These are phyloP conservation scores for Senna tora DNA, from an alignment of 306 rosid genomes.

Conservation along the genomic window DNA sequence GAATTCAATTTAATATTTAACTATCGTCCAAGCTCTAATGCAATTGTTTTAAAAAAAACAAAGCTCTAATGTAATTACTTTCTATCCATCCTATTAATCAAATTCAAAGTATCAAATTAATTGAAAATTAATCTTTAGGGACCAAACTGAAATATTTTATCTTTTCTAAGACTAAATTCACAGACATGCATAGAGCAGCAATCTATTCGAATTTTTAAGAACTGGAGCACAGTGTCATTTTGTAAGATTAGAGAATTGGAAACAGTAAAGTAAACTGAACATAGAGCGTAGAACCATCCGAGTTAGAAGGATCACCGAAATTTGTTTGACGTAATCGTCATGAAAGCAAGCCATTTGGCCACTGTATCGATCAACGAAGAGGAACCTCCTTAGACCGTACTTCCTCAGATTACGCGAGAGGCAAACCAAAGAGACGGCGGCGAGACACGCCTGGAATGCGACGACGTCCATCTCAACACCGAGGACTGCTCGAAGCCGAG, in stretches of 20 bases:
- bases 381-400: constrained; percentile 54
- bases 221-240: background rate
- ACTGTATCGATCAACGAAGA: constrained; percentile 48
- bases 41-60: no score
- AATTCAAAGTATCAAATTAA: no score
- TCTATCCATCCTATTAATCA: no score
- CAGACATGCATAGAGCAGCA: no score
- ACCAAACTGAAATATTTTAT: no score
- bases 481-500: constrained; percentile 50
- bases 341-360: constrained; percentile 45
- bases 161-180: no score
- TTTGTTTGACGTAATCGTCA: constrained; percentile 44
- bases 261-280: background rate
- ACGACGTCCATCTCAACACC: constrained; percentile 48
- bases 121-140: no score
- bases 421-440: constrained; percentile 61
- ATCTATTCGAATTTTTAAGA: constrained; percentile 12
- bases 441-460: constrained; percentile 57
- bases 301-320: constrained; percentile 39
- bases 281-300: background rate
- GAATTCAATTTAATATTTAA: no score
- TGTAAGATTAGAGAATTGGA: background rate
- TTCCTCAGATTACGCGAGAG: constrained; percentile 51
- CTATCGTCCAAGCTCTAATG: no score
- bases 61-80: no score